Evolutionary conservation across 345 rosid genomes (phyloP), one percentile per base, ranked within the genome.

Genomic region (Murraya koenigii): DNA sequence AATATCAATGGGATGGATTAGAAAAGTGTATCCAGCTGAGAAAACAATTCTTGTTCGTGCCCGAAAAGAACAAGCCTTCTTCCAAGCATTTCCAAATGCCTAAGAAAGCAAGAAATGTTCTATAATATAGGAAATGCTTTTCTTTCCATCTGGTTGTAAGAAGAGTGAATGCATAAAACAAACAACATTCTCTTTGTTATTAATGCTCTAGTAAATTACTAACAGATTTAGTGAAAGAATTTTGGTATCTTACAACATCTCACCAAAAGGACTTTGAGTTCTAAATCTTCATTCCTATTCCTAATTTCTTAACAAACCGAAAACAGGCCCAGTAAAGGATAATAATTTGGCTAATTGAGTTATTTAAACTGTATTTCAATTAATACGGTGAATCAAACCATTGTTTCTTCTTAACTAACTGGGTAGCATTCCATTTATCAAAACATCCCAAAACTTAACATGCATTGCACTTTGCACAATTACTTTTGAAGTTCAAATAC

Each of bases 81-180:
- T 81, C 97, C 98, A 95, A 69, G 88, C 91, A 79, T 81, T 85
- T 79, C 47, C 80, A 69, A 95, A 84, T 68, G 89, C 96, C 99
- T 95, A 85, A 75, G 85, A 75, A 78, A 77, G 19, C 74, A 76
- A 26, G 52, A 28, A 68, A 54, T 33, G 22, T 9, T 56, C 56
- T 49, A 44, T 73, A 23, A 69, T 19, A 65, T 55, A n/a, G 44
- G 49, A 70, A 66, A 76, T 56, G 33, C 22, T 44, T 44, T 11
- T 44, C 49, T 44, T 44, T 4, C 49, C 17, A 44, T 38, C 5
- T 10, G 49, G 38, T 56, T 47, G 54, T 44, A 25, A 68, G 72
- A 8, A 47, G 26, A 26, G 14, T 36, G 69, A 20, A 66, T 4
- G 8, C 28, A 69, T n/a, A 44, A 26, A 4, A 35, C 39, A 66